Base-by-base conservation (phyloP, 192 early-diverging fungal genomes). In the Coemansia sp. region DNA sequence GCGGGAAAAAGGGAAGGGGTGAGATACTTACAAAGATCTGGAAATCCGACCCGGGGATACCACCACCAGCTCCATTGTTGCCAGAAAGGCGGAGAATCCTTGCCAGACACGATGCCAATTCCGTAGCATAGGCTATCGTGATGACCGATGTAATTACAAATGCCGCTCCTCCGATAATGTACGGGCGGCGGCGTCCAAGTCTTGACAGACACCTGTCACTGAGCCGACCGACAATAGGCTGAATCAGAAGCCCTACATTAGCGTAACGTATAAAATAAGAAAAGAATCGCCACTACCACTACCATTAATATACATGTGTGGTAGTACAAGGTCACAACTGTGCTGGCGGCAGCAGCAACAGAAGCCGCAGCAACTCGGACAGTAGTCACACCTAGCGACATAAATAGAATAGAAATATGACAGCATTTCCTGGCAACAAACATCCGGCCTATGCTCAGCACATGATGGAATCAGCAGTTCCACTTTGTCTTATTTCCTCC, bases 141-240 rank as follows among this genome's bases (percentile, higher is more conserved):
- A 74, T 52, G 1, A 81, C 73, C 19, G 78, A 74, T 5, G 49
- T 51, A 21, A 81, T 60, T 8, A 81, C 78, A 61, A 81, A 81
- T n/a, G 64, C 65, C 0, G 86, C 88, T 1, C 91, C 88, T 18
- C 76, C 81, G 34, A 94, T 64, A 51, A 97, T 94, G 71, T 89
- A 96, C 3, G 94, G 95, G 34, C 94, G 83, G 34, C 95, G 83
- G 19, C 89, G 85, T 27, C 95, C 95, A 27, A 88, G 55, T 21
- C 65, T 56, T 24, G 83, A 88, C n/a, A 80, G 85, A 60, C 86
- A 85, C 54, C 73, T 73, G 82, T 97, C 95, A 67, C 90, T 92
- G 49, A 93, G 84, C 0, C 86, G 90, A 4, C 95, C 95, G 10
- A 95, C 87, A 9, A 95, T 60, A 0, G 91, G 91, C 61, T 92